Evolutionary conservation across 352 stramenopile genomes (phyloP).

Genomic region (Synura sp.): DNA sequence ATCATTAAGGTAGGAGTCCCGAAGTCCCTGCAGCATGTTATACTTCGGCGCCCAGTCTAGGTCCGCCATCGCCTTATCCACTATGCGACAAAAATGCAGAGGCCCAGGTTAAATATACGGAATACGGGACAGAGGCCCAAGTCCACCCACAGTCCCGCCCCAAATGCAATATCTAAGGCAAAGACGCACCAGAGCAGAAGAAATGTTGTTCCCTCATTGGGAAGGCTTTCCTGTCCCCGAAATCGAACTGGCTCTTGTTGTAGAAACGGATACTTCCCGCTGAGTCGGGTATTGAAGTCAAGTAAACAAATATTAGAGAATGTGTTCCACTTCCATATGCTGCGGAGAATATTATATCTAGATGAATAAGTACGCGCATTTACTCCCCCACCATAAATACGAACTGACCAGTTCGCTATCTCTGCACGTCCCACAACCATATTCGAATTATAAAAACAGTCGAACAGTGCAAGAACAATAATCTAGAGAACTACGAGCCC

Average conservation of each 20-base stretch:
- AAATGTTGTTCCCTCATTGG: slow-evolving; percentile 52
- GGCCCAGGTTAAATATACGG: neutral
- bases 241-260: slow-evolving; percentile 49
- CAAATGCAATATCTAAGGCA: no score
- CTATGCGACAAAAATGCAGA: neutral
- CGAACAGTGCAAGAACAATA: no score
- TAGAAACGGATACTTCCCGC: slow-evolving; percentile 49
- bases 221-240: slow-evolving; percentile 54
- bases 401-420: no score
- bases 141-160: no score
- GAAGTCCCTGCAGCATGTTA: slow-evolving; percentile 44
- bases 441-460: no score
- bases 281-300: slow-evolving; percentile 25
- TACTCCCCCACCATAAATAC: no score
- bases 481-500: neutral
- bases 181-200: slow-evolving; percentile 41
- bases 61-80: slow-evolving; percentile 51
- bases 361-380: no score
- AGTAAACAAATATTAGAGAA: no score
- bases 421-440: no score
- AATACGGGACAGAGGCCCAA: no score
- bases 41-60: slow-evolving; percentile 50
- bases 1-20: slow-evolving; percentile 53
- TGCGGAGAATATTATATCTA: no score
- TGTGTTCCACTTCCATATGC: no score